phyloP scores from a whole-genome alignment of 2,329 filamentous ascomycete species.

The Dothistroma septosporum region DNA sequence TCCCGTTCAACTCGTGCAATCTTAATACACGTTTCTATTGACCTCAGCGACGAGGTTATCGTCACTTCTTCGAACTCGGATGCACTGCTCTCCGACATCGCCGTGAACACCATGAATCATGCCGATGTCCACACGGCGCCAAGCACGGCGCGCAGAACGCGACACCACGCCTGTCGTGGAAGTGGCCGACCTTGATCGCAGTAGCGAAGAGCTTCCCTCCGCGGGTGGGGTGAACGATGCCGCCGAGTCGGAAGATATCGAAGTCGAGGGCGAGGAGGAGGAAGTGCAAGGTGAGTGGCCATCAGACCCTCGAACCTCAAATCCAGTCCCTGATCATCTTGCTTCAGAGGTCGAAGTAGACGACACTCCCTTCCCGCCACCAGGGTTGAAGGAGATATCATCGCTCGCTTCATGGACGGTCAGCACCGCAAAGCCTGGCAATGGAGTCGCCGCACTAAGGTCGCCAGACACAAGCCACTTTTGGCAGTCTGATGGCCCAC shows the following conservation, averaged over 20 bases:
- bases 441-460: conserved; percentile 70
- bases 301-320: not conserved
- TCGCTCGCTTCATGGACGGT: conserved; percentile 80
- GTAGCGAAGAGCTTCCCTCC: conserved; percentile 17
- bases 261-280: conserved; percentile 28
- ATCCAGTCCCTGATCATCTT: not conserved
- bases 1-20: not conserved
- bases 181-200: conserved; percentile 11
- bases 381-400: conserved; percentile 71
- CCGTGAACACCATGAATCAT: conserved; percentile 5
- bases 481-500: conserved; percentile 84
- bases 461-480: conserved; percentile 68
- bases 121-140: conserved; percentile 6
- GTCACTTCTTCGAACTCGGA: not conserved
- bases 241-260: conserved; percentile 7
- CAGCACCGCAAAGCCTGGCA: conserved; percentile 75
- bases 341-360: conserved; percentile 37
- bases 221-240: conserved; percentile 1
- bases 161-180: conserved; percentile 8
- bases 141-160: conserved; percentile 1
- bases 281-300: conserved; percentile 25
- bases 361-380: conserved; percentile 37
- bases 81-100: not conserved
- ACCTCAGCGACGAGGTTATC: not conserved
- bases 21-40: not conserved